A percentile compares a stretch with the other conserved stretches of the same genome.
Conservation (phyloP, 495 filamentous ascomycete genomes). For the Xylaria curta region DNA sequence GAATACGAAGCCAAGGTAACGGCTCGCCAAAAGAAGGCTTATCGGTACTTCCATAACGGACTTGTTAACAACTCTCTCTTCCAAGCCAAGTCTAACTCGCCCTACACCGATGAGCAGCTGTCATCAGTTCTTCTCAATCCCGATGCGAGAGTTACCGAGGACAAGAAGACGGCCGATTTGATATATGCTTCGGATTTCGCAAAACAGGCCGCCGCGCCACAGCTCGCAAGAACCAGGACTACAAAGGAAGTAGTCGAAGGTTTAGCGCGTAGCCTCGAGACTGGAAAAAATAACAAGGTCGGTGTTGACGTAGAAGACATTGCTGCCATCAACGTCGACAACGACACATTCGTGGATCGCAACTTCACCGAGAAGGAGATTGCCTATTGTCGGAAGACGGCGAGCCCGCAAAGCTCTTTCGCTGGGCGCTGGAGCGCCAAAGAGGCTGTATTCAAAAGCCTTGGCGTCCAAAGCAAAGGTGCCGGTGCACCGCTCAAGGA, state of each 20-base stretch:
- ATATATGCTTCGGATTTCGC: constrained; percentile 72
- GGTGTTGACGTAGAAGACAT: constrained; percentile 93
- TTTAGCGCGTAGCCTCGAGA: constrained; percentile 73
- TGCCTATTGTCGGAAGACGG: constrained; percentile 80
- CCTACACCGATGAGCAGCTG: constrained; percentile 88
- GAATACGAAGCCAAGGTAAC: constrained; percentile 87
- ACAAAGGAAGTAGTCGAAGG: constrained; percentile 81
- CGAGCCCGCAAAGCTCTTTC: constrained; percentile 79
- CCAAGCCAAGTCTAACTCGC: constrained; percentile 88
- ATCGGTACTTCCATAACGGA: constrained; percentile 96
- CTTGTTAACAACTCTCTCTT: constrained; percentile 97
- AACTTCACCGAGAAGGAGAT: constrained; percentile 90
- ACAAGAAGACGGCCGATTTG: constrained; percentile 82
- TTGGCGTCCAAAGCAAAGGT: constrained; percentile 87
- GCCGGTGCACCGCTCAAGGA: constrained; percentile 90
- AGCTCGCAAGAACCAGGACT: constrained; percentile 58
- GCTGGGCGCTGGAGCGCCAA: constrained; percentile 96
- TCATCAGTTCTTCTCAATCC: constrained; percentile 91
- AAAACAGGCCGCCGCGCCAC: constrained; percentile 46
- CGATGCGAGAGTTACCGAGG: constrained; percentile 80
- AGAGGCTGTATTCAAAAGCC: constrained; percentile 96
- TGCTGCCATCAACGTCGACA: constrained; percentile 83
- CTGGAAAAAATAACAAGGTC: constrained; percentile 74
- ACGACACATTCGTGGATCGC: constrained; percentile 90
- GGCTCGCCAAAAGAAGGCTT: constrained; percentile 95